Conservation (phyloP, 306 rosid genomes). For the Luffa acutangula region DNA sequence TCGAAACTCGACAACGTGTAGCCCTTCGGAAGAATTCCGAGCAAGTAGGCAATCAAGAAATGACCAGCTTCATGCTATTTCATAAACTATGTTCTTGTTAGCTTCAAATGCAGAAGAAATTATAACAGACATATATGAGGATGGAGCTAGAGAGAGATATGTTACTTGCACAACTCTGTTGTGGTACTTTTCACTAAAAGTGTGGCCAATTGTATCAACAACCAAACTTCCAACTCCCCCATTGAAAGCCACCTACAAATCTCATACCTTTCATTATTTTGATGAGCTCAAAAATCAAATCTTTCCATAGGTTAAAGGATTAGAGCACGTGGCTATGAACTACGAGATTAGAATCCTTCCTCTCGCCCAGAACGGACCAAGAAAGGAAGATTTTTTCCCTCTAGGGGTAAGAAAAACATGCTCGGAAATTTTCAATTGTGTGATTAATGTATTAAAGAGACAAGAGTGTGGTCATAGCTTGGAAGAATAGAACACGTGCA, state of each 20-base stretch:
- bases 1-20: conserved; percentile 71
- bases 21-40: conserved; percentile 82
- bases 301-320: not conserved
- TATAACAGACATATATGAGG: not conserved
- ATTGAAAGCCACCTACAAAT: conserved; percentile 51
- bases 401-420: too few species aligned
- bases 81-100: not conserved
- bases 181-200: conserved; percentile 67
- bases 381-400: too few species aligned
- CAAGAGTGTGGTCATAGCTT: too few species aligned
- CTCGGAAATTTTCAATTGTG: too few species aligned
- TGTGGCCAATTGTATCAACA: conserved; percentile 85
- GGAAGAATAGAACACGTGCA: too few species aligned
- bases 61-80: conserved; percentile 99
- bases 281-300: not conserved
- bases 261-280: not conserved
- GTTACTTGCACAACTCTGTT: conserved; percentile 83
- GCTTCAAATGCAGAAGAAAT: not conserved
- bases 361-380: not conserved
- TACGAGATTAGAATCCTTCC: not conserved
- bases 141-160: conserved; percentile 3
- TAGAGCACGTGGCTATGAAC: not conserved
- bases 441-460: too few species aligned
- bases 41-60: conserved; percentile 77
- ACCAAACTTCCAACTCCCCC: conserved; percentile 79